phyloP scores from a whole-genome alignment of 805 yeast genomes.

The Isabelozyma heimii region DNA sequence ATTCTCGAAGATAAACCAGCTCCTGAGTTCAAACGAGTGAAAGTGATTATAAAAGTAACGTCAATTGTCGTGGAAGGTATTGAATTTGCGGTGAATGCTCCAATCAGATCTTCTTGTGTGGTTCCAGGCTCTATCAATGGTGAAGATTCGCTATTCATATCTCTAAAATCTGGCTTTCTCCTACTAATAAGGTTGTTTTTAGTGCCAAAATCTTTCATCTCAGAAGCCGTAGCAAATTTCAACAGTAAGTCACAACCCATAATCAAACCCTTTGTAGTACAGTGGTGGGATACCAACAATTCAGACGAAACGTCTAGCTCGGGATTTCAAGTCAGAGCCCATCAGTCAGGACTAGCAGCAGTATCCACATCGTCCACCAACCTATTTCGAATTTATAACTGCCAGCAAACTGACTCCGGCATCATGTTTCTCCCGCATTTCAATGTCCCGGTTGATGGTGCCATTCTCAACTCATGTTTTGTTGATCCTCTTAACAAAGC shows the following conservation, averaged over 20 bases:
- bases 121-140: conserved; percentile 18
- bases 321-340: conserved; percentile 28
- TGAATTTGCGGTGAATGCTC: conserved; percentile 28
- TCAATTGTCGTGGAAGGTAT: conserved; percentile 29
- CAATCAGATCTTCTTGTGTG: conserved; percentile 29
- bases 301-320: conserved; percentile 12
- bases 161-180: conserved; percentile 39
- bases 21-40: conserved; percentile 10
- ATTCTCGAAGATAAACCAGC: neutral
- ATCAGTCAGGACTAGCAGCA: conserved; percentile 36
- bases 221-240: conserved; percentile 6
- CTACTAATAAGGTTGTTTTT: conserved; percentile 37
- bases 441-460: conserved; percentile 41
- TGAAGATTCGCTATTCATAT: conserved; percentile 37
- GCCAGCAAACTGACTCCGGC: conserved; percentile 35
- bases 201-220: conserved; percentile 24
- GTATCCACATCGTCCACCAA: conserved; percentile 37
- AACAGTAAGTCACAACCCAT: conserved; percentile 14
- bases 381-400: conserved; percentile 35
- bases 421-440: conserved; percentile 33
- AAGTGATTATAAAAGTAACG: conserved; percentile 27
- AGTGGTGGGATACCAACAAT: conserved; percentile 44
- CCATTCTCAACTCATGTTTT: conserved; percentile 41
- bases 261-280: conserved; percentile 44
- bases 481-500: conserved; percentile 30